phyloP scores from a whole-genome alignment of 768 basidiomycete species.

The Termitomyces sp. region DNA sequence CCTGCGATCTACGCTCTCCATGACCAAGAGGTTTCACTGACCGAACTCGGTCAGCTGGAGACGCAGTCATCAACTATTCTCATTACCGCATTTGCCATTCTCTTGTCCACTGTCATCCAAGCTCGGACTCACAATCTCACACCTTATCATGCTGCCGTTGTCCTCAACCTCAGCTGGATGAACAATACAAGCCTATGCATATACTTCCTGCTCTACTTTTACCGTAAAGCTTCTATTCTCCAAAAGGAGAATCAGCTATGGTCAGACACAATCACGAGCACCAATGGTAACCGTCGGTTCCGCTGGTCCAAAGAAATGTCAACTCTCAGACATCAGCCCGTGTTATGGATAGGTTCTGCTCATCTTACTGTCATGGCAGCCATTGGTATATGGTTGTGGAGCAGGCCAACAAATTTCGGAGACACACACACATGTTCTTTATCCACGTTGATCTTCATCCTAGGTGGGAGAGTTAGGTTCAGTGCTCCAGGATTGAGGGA shows the following conservation, averaged over 20 bases:
- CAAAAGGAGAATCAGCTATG: not conserved
- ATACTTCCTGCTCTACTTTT: conserved; percentile 16
- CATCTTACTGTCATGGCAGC: not conserved
- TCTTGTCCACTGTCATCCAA: conserved; percentile 22
- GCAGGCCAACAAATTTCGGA: not conserved
- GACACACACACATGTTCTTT: not conserved
- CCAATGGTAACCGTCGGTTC: no score
- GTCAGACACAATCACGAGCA: not conserved
- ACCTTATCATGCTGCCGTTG: conserved; percentile 21
- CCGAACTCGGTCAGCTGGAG: conserved; percentile 18
- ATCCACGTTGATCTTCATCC: not conserved
- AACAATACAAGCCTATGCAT: conserved; percentile 16
- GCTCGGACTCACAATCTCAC: conserved; percentile 16
- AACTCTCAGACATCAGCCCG: not conserved
- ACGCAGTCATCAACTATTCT: conserved; percentile 20
- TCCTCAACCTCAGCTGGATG: conserved; percentile 17
- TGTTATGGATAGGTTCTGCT: not conserved
- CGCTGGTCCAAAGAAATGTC: not conserved
- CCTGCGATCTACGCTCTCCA: conserved; percentile 15
- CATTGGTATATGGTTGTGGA: not conserved
- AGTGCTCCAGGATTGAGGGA: not conserved
- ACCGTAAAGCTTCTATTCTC: not conserved
- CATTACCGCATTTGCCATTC: conserved; percentile 10
- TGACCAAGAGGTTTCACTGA: conserved; percentile 18
- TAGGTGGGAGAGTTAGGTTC: not conserved